Conservation (phyloP, 805 yeast species). For the Saccharomycopsis selenospora region DNA sequence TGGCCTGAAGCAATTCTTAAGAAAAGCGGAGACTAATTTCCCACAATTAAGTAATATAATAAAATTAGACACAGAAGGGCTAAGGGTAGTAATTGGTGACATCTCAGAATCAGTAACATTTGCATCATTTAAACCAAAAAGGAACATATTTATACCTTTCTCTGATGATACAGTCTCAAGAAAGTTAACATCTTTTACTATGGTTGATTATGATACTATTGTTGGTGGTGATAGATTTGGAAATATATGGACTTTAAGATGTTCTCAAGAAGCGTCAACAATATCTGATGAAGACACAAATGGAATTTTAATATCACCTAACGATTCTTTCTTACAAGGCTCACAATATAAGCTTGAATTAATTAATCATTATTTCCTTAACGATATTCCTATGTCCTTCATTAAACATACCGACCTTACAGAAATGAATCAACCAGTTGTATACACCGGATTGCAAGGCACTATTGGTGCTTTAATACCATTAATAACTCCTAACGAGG, state of each 20-base stretch:
- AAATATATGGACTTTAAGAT: constrained; percentile 59
- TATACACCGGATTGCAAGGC: constrained; percentile 78
- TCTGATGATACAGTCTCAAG: constrained; percentile 66
- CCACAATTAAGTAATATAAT: constrained; percentile 43
- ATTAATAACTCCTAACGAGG: constrained; percentile 52
- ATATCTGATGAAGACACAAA: constrained; percentile 45
- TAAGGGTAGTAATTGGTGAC: constrained; percentile 66
- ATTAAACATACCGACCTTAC: constrained; percentile 47
- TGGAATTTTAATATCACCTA: constrained; percentile 33
- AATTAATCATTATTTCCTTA: constrained; percentile 52
- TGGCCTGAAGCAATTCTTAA: constrained; percentile 73
- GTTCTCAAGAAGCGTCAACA: constrained; percentile 43
- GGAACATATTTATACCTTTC: constrained; percentile 50
- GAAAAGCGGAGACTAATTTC: constrained; percentile 48
- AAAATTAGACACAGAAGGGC: constrained; percentile 47
- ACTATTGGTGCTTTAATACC: constrained; percentile 72
- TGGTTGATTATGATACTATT: constrained; percentile 69
- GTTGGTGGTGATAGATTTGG: constrained; percentile 88
- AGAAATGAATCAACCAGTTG: constrained; percentile 49
- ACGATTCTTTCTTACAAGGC: constrained; percentile 37
- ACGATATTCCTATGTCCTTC: constrained; percentile 65
- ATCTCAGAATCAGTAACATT: constrained; percentile 56
- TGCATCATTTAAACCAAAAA: constrained; percentile 41
- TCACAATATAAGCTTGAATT: constrained; percentile 44
- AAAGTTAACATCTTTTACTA: constrained; percentile 51